phyloP scores from a whole-genome alignment of 75 land plant species.

The Larix kaempferi region DNA sequence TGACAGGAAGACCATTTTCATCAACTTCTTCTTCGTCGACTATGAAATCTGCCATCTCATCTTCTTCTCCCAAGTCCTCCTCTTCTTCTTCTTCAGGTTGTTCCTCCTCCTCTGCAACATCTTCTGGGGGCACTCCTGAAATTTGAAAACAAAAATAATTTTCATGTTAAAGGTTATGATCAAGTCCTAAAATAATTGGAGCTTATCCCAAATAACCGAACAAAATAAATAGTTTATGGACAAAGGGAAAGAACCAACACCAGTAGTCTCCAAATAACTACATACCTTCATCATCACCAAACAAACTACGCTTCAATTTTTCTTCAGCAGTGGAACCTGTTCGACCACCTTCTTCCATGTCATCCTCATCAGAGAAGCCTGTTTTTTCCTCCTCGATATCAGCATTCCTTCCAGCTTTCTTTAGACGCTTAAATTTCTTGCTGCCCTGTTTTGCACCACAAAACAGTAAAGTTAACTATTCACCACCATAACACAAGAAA shows the following conservation, averaged over 20 bases:
- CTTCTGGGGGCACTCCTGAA: conserved; percentile 70
- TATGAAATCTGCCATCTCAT: conserved; percentile 98
- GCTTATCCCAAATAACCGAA: not conserved
- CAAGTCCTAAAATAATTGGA: not conserved
- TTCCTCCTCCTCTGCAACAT: conserved; percentile 82
- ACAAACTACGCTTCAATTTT: conserved; percentile 77
- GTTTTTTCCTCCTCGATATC: conserved; percentile 37
- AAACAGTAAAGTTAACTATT: not conserved
- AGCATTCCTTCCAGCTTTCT: conserved; percentile 70
- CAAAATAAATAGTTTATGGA: not conserved
- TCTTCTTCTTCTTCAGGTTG: conserved; percentile 62
- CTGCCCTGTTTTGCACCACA: conserved; percentile 34
- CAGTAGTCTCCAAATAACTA: not conserved
- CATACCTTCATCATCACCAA: conserved; percentile 96
- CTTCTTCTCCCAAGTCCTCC: conserved; percentile 82
- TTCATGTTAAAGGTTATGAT: not conserved
- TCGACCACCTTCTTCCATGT: conserved; percentile 48
- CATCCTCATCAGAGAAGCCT: conserved; percentile 76
- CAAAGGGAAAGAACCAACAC: not conserved
- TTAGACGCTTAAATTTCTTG: conserved; percentile 88
- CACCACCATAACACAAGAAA: not conserved
- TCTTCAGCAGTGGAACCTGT: conserved; percentile 85
- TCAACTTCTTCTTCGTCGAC: conserved; percentile 93
- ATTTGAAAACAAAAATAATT: not conserved
- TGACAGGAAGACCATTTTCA: conserved; percentile 77